Base-by-base conservation (phyloP, 805 yeast genomes). In the Babjeviella inositovora region DNA sequence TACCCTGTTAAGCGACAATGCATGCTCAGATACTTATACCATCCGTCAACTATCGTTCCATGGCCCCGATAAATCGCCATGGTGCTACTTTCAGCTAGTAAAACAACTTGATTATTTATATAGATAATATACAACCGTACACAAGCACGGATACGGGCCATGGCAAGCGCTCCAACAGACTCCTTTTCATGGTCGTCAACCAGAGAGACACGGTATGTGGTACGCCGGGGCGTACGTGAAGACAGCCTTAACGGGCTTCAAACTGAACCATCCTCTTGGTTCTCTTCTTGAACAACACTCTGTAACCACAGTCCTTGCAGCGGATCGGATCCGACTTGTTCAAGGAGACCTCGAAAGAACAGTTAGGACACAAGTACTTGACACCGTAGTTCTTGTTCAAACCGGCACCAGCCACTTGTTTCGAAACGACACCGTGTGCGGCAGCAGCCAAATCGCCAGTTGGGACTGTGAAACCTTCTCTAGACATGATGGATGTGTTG, bases 231-330 rank as follows among this genome's bases (percentile, higher is more conserved):
- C n/a, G n/a, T n/a, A n/a, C n/a, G n/a, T n/a, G n/a, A 5, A 13
- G 10, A 17, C 14, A 18, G 14, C 26, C 28, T 31, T 40, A 54
- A 35, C 58, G 47, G 15, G 55, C 56, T 37, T 56, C 59, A 28
- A 50, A 62, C 50, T 57, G 64, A 28, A 67, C 92, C 93, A 87
- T 81, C 60, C 97, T 71, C 62, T 85, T 80, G 23, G 97, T 87
- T 60, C 98, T 76, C 31, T 95, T 93, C 60, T 90, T 90, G 60
- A 87, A 81, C 32, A 90, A 60, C 30, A 90, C 96, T 57, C 98
- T 76, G 57, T 90, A 97, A 32, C 98, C 98, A 54, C 98, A 90
- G 38, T 85, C 93, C 54, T 84, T 85, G 57, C 98, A 90, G 58
- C 97, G 79, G 33, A 90, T 93, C 15, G 97, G 93, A 49, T 90